Percentiles rank a stretch among this genome's conserved stretches.
phyloP scores from a whole-genome alignment of 495 filamentous ascomycete species.

The Aspergillus biplanus region DNA sequence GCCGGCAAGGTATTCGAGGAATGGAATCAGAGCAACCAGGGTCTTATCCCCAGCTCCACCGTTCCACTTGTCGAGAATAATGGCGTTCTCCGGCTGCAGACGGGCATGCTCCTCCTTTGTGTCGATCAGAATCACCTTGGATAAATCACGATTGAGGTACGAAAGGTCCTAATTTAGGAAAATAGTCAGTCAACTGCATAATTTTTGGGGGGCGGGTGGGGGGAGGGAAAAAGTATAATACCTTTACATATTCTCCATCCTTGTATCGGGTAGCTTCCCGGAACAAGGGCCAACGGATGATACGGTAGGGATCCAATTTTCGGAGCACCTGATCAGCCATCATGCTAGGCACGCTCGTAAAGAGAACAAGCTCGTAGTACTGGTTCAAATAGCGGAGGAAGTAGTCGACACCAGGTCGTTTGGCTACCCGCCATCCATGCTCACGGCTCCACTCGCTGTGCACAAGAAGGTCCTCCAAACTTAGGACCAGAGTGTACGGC shows the following conservation, averaged over 20 bases:
- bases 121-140: conserved; percentile 91
- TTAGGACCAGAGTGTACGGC: conserved; percentile 92
- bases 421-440: conserved; percentile 94
- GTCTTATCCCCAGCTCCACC: conserved; percentile 81
- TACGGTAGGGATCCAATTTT: conserved; percentile 94
- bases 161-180: conserved; percentile 72
- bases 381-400: conserved; percentile 94
- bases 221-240: conserved; percentile 46
- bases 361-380: conserved; percentile 96
- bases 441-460: conserved; percentile 93
- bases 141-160: conserved; percentile 93
- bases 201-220: neutral
- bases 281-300: conserved; percentile 94
- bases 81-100: conserved; percentile 89
- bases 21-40: conserved; percentile 85
- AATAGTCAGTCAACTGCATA: neutral
- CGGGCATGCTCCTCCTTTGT: conserved; percentile 78
- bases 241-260: conserved; percentile 95
- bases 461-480: conserved; percentile 89
- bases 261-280: conserved; percentile 94
- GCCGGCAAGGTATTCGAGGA: conserved; percentile 94
- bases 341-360: conserved; percentile 81
- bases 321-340: conserved; percentile 84
- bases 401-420: conserved; percentile 94
- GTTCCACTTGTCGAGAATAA: conserved; percentile 87